Evolutionary conservation across 2,329 filamentous ascomycete genomes (phyloP), one percentile per base, ranked within the genome.

Genomic region (Penicillium sumatraense): DNA sequence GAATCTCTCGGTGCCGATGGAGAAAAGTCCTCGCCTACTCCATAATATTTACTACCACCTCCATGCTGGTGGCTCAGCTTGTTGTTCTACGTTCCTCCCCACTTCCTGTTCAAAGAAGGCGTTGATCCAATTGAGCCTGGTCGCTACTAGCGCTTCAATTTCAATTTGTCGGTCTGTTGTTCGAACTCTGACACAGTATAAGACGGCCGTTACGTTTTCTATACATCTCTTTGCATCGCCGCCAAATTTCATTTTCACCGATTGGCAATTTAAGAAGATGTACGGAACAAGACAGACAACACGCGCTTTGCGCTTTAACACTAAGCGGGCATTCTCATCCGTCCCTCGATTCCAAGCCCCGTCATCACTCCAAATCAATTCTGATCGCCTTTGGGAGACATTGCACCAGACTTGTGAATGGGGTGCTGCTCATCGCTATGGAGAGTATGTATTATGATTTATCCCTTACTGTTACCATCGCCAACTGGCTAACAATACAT

Each of bases 361-460:
- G 10, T 68, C 67, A 2, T 62, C 67, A 0, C 62, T 72, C 14
- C 60, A 60, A 8, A 66, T 72, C 41, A 72, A 72, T 48, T 33
- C 60, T 0, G 52, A 58, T 23, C 60, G 68, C 3, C 53, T 72
- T 3, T 68, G 67, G 63, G 60, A 70, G 23, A 70, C 68, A 3
- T 49, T 71, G 5, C 69, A 72, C 24, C 56, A 68, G 20, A 71
- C 69, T 2, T 71, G 69, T 24, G 46, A 70, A 68, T 72, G 69
- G 69, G 69, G 69, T 9, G 54, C 61, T 21, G 58, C 66, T 11
- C 63, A 72, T 56, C 52, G 58, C 29, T 66, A 70, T 58, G 66
- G 69, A 48, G 51, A 67, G 68, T 71, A 66, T 9, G 64, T 63
- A 47, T 3, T 13, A 2, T 5, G 2, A 20, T 21, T 18, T 14